Evolutionary conservation across 768 basidiomycete genomes (phyloP).

Genomic region (Termitomyces sp.): DNA sequence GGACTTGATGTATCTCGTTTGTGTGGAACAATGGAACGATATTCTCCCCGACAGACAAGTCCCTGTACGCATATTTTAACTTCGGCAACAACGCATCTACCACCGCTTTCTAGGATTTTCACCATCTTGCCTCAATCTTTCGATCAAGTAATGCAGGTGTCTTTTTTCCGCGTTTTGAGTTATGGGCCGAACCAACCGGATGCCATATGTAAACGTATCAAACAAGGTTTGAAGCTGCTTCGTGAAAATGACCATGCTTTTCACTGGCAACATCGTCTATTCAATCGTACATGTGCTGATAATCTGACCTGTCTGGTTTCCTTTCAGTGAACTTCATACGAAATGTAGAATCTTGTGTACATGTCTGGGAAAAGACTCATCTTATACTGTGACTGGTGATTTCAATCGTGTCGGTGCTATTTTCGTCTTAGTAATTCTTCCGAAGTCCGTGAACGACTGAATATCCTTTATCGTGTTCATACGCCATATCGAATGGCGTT

Average conservation of each 20-base stretch:
- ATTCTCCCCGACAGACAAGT: background rate
- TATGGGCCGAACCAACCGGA: background rate
- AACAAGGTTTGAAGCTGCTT: background rate
- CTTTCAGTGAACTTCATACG: background rate
- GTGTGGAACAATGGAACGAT: background rate
- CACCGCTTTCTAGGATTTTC: background rate
- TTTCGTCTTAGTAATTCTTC: background rate
- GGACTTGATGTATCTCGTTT: background rate
- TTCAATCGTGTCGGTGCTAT: background rate
- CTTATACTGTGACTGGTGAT: background rate
- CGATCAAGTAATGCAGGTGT: background rate
- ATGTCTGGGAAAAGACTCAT: background rate
- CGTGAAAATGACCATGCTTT: background rate
- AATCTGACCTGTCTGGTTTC: background rate
- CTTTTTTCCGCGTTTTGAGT: background rate
- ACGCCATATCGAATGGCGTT: background rate
- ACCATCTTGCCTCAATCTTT: background rate
- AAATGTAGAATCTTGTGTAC: background rate
- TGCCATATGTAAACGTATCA: background rate
- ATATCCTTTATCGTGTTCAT: background rate
- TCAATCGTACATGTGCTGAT: background rate
- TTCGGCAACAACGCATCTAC: background rate
- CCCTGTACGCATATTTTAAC: background rate
- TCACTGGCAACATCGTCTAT: background rate
- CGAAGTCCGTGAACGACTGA: background rate